These are phyloP conservation scores for Lasiodiplodia hormozganensis DNA, from an alignment of 2,329 filamentous ascomycete genomes.

Conservation along the genomic window DNA sequence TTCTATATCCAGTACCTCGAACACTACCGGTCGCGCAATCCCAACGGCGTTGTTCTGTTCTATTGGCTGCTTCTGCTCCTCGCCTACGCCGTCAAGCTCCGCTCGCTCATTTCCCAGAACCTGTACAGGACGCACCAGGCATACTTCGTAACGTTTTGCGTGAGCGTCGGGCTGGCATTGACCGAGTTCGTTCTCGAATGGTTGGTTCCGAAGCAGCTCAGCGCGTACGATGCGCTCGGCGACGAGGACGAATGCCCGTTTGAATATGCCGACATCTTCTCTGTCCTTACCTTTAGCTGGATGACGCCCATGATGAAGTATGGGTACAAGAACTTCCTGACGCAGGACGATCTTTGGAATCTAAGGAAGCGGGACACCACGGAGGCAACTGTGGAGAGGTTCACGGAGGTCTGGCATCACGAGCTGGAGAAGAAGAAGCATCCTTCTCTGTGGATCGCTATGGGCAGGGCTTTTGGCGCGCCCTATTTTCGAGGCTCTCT, in stretches of 20 bases:
- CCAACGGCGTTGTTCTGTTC: constrained; percentile 87
- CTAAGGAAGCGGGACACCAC: constrained; percentile 82
- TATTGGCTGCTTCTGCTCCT: constrained; percentile 91
- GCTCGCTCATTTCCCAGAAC: constrained; percentile 82
- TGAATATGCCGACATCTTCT: constrained; percentile 94
- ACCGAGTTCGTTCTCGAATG: constrained; percentile 82
- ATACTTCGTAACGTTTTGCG: constrained; percentile 79
- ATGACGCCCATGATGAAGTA: constrained; percentile 98
- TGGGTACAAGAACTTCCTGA: constrained; percentile 90
- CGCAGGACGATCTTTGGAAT: constrained; percentile 95
- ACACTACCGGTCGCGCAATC: constrained; percentile 80
- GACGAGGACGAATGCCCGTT: constrained; percentile 76
- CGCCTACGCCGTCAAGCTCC: constrained; percentile 79
- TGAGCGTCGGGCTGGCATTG: constrained; percentile 73
- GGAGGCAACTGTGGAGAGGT: constrained; percentile 70
- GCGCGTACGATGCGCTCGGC: constrained; percentile 71
- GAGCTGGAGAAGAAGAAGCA: constrained; percentile 74
- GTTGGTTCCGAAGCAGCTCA: constrained; percentile 80
- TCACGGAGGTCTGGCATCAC: constrained; percentile 77
- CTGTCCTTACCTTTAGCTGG: constrained; percentile 92
- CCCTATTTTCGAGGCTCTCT: constrained; percentile 82
- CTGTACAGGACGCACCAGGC: constrained; percentile 69
- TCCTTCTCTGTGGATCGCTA: constrained; percentile 85
- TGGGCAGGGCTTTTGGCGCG: constrained; percentile 83
- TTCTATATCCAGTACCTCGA: constrained; percentile 86